Percentiles rank a stretch among this genome's conserved stretches.
Conservation (phyloP, 306 rosid species). For the Arachis stenosperma region DNA sequence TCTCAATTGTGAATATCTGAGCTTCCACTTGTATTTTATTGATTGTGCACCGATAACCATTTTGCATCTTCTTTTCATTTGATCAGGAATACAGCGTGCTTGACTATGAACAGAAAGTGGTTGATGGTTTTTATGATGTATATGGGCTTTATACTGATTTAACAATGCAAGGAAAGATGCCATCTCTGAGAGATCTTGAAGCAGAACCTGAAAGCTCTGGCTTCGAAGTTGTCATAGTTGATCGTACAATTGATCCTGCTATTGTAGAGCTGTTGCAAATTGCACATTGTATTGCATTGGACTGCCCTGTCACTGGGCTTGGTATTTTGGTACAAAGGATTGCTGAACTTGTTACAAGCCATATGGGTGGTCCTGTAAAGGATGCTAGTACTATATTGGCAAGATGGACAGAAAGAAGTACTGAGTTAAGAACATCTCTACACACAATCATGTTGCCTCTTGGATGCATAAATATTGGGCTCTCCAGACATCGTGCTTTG, state of each 20-base stretch:
- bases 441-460: constrained; percentile 85
- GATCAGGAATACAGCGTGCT: constrained; percentile 84
- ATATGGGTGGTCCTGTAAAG: constrained; percentile 98
- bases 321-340: constrained; percentile 80
- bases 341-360: constrained; percentile 83
- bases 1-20: background rate
- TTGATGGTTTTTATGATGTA: constrained; percentile 93
- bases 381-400: constrained; percentile 81
- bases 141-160: constrained; percentile 66
- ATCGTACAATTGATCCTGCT: constrained; percentile 70
- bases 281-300: constrained; percentile 87
- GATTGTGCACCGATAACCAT: constrained; percentile 24
- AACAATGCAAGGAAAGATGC: constrained; percentile 88
- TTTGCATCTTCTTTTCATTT: constrained; percentile 38
- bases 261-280: constrained; percentile 86
- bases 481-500: constrained; percentile 95
- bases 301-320: constrained; percentile 72
- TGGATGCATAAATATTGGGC: constrained; percentile 91
- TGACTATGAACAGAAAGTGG: constrained; percentile 88
- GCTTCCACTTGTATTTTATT: constrained; percentile 12
- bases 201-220: constrained; percentile 65
- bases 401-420: constrained; percentile 87
- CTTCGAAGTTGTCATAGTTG: constrained; percentile 85
- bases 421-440: constrained; percentile 77
- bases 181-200: constrained; percentile 77